Conservation (phyloP, 2,329 filamentous ascomycete species). For the Remersonia thermophila region DNA sequence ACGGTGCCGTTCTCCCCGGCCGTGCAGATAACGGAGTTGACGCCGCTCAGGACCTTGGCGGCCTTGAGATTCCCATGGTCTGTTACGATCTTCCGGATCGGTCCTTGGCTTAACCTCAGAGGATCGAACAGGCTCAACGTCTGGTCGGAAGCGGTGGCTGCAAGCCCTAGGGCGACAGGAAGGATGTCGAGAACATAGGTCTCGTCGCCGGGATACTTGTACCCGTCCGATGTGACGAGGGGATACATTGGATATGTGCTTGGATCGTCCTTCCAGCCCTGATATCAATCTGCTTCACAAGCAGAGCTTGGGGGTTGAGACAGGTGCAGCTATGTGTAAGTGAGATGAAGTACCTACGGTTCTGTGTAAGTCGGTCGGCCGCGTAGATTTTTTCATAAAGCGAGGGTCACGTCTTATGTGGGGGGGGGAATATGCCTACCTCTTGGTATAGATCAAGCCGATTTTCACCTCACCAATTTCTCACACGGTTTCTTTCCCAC, state of each 20-base stretch:
- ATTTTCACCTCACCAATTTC: too few relatives aligned
- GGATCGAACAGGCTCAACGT: constrained; percentile 55
- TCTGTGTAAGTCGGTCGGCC: too few relatives aligned
- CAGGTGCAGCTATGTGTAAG: too few relatives aligned
- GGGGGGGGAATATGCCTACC: too few relatives aligned
- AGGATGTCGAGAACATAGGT: constrained; percentile 49
- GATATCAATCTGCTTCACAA: too few relatives aligned
- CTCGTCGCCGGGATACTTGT: constrained; percentile 28
- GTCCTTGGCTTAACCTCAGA: constrained; percentile 37
- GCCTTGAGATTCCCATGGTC: constrained; percentile 53
- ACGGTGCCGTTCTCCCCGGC: constrained; percentile 61
- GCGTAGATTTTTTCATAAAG: too few relatives aligned
- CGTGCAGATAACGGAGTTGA: constrained; percentile 47
- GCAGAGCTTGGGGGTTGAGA: too few relatives aligned
- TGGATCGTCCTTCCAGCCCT: too few relatives aligned
- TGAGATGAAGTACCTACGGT: too few relatives aligned
- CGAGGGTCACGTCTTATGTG: too few relatives aligned
- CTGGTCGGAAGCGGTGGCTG: constrained; percentile 58
- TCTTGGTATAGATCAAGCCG: too few relatives aligned
- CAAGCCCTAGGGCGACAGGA: constrained; percentile 37
- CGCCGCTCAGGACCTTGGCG: constrained; percentile 41
- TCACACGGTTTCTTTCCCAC: too few relatives aligned
- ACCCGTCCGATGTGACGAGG: constrained; percentile 28
- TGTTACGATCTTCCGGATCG: constrained; percentile 35
- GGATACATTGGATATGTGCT: constrained; percentile 27